Base-by-base conservation (phyloP, 169 alveolate species). In the Plasmodium vivax region DNA sequence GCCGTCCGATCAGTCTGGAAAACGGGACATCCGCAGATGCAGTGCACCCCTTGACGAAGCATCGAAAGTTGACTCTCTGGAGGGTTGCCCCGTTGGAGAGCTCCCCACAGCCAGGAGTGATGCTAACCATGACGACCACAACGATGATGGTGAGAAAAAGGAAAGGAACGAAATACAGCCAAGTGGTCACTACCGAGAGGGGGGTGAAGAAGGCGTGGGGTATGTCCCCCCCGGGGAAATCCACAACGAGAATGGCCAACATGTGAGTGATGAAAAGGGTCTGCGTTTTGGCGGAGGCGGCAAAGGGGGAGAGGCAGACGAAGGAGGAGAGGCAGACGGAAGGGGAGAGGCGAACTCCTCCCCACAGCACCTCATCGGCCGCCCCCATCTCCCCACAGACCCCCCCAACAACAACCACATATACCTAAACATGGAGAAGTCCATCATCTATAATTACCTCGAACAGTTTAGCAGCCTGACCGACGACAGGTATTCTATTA, bases 401-500 rank as follows among this genome's bases (percentile, higher is more conserved):
- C 27, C 30, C 74, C 27, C 45, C 74, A 38, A 19, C 38, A 68
- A 2, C 16, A 41, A 34, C 19, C 71, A 82, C 4, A 30, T 82
- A 56, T 36, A 58, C 34, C 34, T 73, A 36, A 72, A 12, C 23
- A 71, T 84, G 77, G 93, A 84, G 0, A 71, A 84, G 45, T 71
- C 56, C 2, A 71, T 71, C 54, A 84, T 84, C n/a, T 73, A 72
- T 74, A 84, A 84, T 72, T 73, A 84, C 75, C 56, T 84, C 8
- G 68, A 84, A 72, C 47, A 84, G 5, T 72, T 27, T 84, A 23
- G 72, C 27, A 34, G 72, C 14, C 75, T 84, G 9, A 71, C 32
- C 27, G 83, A 84, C 43, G 93, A 84, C 38, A 84, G 14, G 14
- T 84, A 84, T 72, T 34, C 83, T 19, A 30, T 45, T 2, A 73